A percentile compares a stretch with the other conserved stretches of the same genome.
Conservation (phyloP, 2,329 filamentous ascomycete species). For the Beauveria australis region DNA sequence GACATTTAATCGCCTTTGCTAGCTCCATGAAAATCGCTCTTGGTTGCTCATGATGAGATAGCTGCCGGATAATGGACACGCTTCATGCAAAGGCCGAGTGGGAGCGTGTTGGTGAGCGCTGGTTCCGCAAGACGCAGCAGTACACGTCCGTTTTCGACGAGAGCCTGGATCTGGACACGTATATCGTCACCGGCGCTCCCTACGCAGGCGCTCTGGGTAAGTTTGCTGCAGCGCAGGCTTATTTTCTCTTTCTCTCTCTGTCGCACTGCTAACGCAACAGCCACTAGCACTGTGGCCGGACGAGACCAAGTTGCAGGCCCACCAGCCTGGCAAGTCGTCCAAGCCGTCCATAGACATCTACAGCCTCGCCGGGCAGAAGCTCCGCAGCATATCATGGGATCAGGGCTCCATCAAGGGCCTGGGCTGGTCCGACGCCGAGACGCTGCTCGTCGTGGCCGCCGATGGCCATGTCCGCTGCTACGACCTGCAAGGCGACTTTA, state of each 20-base stretch:
- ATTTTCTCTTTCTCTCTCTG: neutral
- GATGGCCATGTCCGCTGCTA: constrained; percentile 90
- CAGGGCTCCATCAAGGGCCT: constrained; percentile 79
- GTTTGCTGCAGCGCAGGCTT: constrained; percentile 16
- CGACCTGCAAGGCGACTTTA: constrained; percentile 90
- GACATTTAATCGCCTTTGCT: no score
- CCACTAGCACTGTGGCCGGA: constrained; percentile 74
- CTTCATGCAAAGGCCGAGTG: constrained; percentile 74
- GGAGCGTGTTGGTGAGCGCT: constrained; percentile 87
- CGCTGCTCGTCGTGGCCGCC: constrained; percentile 75
- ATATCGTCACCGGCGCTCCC: constrained; percentile 81
- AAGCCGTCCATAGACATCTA: constrained; percentile 91
- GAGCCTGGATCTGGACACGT: constrained; percentile 91
- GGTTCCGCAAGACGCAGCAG: constrained; percentile 90
- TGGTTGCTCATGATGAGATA: constrained; percentile 22
- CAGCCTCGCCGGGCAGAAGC: constrained; percentile 81
- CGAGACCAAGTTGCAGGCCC: constrained; percentile 73
- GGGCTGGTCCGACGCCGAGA: constrained; percentile 95
- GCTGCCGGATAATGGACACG: constrained; percentile 39
- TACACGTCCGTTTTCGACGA: constrained; percentile 91
- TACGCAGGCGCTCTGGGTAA: constrained; percentile 90
- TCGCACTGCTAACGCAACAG: constrained; percentile 8
- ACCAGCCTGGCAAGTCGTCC: constrained; percentile 59
- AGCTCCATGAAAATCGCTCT: no score
- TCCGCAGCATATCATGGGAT: constrained; percentile 85